phyloP scores from a whole-genome alignment of 2,329 filamentous ascomycete genomes.

The Ceratocystis cubensis region DNA sequence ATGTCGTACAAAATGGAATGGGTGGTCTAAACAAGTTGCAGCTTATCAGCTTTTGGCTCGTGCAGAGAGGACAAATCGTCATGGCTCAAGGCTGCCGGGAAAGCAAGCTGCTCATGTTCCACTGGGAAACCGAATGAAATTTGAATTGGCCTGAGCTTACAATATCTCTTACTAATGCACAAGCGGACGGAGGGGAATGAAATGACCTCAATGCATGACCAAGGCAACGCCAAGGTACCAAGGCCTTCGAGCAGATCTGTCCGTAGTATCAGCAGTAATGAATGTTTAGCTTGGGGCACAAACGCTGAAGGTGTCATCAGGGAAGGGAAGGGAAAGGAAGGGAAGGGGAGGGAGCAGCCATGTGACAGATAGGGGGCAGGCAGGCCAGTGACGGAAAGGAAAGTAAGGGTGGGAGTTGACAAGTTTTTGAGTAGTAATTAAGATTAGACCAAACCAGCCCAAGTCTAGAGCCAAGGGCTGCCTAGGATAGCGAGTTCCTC shows the following conservation, averaged over 20 bases:
- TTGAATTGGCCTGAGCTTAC: too few species aligned
- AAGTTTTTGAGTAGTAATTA: neutral
- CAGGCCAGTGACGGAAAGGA: neutral
- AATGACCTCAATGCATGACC: too few species aligned
- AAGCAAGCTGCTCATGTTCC: neutral
- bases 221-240: too few species aligned
- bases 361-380: neutral
- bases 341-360: neutral
- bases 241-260: too few species aligned
- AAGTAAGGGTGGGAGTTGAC: neutral
- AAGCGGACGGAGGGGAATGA: too few species aligned
- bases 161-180: too few species aligned
- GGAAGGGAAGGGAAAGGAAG: neutral
- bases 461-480: neutral
- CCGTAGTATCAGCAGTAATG: neutral
- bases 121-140: too few species aligned
- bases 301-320: neutral
- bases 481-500: neutral
- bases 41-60: neutral
- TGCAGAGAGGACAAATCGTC: neutral
- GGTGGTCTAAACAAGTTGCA: too few species aligned
- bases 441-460: neutral
- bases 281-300: neutral
- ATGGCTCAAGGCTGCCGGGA: neutral
- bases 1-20: too few species aligned